These are phyloP conservation scores for Hydnomerulius pinastri DNA, from an alignment of 768 basidiomycete genomes.

Conservation along the genomic window DNA sequence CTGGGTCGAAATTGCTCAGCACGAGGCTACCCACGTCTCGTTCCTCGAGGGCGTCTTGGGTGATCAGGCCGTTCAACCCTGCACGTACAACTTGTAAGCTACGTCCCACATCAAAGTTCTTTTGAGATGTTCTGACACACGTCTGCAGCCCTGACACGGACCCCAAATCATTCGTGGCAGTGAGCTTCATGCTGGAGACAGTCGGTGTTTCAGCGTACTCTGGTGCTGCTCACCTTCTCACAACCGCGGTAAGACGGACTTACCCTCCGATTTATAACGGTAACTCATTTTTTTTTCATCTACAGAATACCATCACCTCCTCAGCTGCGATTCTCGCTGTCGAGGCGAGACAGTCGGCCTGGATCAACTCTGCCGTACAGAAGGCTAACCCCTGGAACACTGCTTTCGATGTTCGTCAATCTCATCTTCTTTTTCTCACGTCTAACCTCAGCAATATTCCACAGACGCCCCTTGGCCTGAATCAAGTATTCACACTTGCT, in stretches of 20 bases:
- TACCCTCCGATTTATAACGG: neutral
- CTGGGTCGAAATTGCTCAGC: slow-evolving; percentile 37
- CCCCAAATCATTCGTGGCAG: slow-evolving; percentile 43
- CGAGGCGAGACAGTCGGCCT: slow-evolving; percentile 61
- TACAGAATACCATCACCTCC: slow-evolving; percentile 47
- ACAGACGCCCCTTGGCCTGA: slow-evolving; percentile 39
- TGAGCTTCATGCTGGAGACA: slow-evolving; percentile 51
- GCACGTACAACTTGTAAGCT: slow-evolving; percentile 12
- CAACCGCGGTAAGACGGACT: slow-evolving; percentile 18
- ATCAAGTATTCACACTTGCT: slow-evolving; percentile 49
- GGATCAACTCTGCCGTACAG: slow-evolving; percentile 54
- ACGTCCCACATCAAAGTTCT: neutral
- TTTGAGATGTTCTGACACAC: neutral
- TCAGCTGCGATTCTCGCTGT: slow-evolving; percentile 61
- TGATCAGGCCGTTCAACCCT: slow-evolving; percentile 10
- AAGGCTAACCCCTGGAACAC: slow-evolving; percentile 55
- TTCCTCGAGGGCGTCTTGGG: slow-evolving; percentile 33
- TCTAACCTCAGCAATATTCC: slow-evolving; percentile 14
- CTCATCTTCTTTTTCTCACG: neutral
- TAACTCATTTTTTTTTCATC: neutral
- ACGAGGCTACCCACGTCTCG: slow-evolving; percentile 46
- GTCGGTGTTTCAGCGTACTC: slow-evolving; percentile 60
- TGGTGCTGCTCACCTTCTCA: slow-evolving; percentile 50
- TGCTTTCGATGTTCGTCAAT: slow-evolving; percentile 40
- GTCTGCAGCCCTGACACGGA: slow-evolving; percentile 43